Base-by-base conservation (phyloP, 495 filamentous ascomycete species). In the Amniculicola lignicola region DNA sequence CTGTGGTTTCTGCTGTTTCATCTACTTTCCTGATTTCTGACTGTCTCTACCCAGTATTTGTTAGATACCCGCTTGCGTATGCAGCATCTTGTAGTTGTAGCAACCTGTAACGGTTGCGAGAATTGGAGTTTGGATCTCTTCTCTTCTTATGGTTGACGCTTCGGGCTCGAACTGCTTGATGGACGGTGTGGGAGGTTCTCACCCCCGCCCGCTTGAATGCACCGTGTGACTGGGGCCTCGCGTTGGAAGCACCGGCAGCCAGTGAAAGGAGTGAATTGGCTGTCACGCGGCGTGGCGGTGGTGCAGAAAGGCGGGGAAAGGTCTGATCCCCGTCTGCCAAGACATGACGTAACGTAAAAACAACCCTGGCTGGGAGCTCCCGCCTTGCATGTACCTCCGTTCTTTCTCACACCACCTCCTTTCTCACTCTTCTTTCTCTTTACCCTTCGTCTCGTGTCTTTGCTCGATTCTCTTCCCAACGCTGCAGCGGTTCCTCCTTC, bases 51-150 rank as follows among this genome's bases (percentile, higher is more conserved):
- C 5, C 12, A 24, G 27, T 4, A 3, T 40, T 51, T 2, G 29
- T 39, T 39, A 56, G 52, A 56, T 47, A 48, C 52, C 52, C 52
- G 33, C 52, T 35, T 28, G 27, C 21, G 41, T 37, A 38, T 19
- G 42, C 36, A 25, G 43, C 43, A 3, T 47, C 16, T 22, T 27
- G n/a, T 27, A 7, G 40, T 3, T 43, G n/a, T 23, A 19, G 40
- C 3, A 23, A 12, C 2, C 12, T 43, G 40, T 23, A 43, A 11
- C 29, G 29, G 7, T 7, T n/a, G n/a, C n/a, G n/a, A n/a, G n/a
- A n/a, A n/a, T n/a, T n/a, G n/a, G n/a, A n/a, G n/a, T n/a, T n/a
- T n/a, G n/a, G n/a, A n/a, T n/a, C n/a, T n/a, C n/a, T n/a, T n/a
- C n/a, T n/a, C n/a, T n/a, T n/a, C n/a, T n/a, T n/a, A n/a, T n/a